Percentiles rank a stretch among this genome's conserved stretches.
Conservation (phyloP, 2,329 filamentous ascomycete species). For the Trichocomaceae sp. region DNA sequence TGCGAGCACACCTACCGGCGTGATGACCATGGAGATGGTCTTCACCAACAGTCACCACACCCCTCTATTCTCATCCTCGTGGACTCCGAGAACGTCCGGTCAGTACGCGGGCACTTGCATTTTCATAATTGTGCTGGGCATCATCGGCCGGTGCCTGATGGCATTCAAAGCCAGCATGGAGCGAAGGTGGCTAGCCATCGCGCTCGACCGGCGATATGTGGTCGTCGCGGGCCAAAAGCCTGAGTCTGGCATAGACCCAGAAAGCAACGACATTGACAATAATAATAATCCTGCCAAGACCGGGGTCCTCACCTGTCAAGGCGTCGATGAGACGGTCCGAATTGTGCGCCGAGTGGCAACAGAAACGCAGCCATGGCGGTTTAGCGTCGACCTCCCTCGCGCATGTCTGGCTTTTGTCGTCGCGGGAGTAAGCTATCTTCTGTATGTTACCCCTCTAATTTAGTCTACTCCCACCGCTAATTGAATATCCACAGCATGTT, state of each 20-base stretch:
- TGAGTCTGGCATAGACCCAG: slow-evolving; percentile 46
- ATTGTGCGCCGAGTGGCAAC: slow-evolving; percentile 57
- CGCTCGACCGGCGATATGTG: slow-evolving; percentile 70
- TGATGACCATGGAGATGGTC: slow-evolving; percentile 30
- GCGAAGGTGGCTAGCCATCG: slow-evolving; percentile 61
- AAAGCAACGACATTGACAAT: slow-evolving; percentile 47
- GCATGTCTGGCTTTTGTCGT: slow-evolving; percentile 65
- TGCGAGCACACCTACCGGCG: slow-evolving; percentile 6
- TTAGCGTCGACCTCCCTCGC: slow-evolving; percentile 70
- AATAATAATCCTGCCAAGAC: no score
- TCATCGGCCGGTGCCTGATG: slow-evolving; percentile 62
- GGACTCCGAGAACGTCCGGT: slow-evolving; percentile 65
- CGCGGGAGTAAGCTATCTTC: slow-evolving; percentile 72
- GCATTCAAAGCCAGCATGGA: slow-evolving; percentile 59
- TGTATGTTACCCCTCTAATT: slow-evolving; percentile 49
- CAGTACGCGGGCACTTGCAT: slow-evolving; percentile 85
- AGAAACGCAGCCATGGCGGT: slow-evolving; percentile 63
- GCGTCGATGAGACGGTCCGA: slow-evolving; percentile 71
- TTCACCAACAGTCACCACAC: slow-evolving; percentile 55
- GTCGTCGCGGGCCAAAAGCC: slow-evolving; percentile 60
- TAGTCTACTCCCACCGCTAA: not conserved
- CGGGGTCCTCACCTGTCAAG: slow-evolving; percentile 63
- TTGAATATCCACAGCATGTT: slow-evolving; percentile 60
- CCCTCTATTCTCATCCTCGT: slow-evolving; percentile 60
- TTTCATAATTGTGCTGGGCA: slow-evolving; percentile 73